Evolutionary conservation across 2,329 filamentous ascomycete species (phyloP).

Genomic region (Metarhizium robertsii): DNA sequence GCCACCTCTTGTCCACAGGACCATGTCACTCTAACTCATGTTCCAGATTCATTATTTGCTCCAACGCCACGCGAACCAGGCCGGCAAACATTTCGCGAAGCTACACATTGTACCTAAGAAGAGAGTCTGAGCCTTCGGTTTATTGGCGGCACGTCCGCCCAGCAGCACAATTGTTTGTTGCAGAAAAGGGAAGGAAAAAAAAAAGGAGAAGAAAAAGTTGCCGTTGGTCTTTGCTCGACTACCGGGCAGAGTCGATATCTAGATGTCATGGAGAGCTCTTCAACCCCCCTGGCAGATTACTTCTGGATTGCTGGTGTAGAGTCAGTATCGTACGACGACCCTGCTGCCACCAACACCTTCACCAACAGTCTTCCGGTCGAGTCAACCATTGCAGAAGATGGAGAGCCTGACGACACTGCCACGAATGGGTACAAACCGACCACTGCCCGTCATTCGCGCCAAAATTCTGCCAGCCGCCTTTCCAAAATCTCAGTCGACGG

Average conservation of each 20-base stretch:
- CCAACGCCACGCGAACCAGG: neutral
- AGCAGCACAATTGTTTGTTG: neutral
- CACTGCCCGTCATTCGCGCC: slow-evolving; percentile 48
- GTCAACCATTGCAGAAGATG: slow-evolving; percentile 54
- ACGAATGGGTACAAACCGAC: slow-evolving; percentile 17
- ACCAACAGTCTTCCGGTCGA: slow-evolving; percentile 33
- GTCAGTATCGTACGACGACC: slow-evolving; percentile 55
- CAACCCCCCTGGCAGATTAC: slow-evolving; percentile 61
- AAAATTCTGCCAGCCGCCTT: slow-evolving; percentile 49
- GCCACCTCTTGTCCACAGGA: neutral
- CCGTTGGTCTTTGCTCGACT: neutral
- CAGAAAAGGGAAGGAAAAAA: neutral
- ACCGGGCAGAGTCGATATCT: slow-evolving; percentile 23
- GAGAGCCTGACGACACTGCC: slow-evolving; percentile 40
- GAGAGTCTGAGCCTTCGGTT: neutral
- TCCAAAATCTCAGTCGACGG: slow-evolving; percentile 43
- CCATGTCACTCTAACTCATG: neutral
- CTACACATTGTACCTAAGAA: neutral
- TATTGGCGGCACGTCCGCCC: slow-evolving; percentile 3
- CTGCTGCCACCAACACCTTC: slow-evolving; percentile 23
- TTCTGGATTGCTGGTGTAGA: slow-evolving; percentile 69
- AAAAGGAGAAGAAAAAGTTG: neutral
- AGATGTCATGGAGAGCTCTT: slow-evolving; percentile 50
- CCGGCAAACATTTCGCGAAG: neutral
- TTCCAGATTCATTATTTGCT: slow-evolving; percentile 2